These are phyloP conservation scores for Forsythia suspensa DNA, from an alignment of 257 asterid genomes.

Conservation along the genomic window DNA sequence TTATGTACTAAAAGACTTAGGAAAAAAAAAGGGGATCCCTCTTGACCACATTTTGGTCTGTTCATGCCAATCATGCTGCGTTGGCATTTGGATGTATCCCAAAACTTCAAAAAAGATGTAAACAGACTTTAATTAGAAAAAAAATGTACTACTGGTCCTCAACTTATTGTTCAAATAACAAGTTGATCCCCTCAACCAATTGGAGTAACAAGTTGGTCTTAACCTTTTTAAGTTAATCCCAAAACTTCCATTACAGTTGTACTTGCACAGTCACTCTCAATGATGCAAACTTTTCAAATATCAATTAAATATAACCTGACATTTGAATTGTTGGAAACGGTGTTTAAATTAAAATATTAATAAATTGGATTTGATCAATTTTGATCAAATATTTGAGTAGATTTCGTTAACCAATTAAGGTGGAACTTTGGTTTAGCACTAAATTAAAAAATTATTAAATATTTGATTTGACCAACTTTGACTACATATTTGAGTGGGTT, in stretches of 20 bases:
- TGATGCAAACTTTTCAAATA: neutral
- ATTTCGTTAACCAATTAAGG: too few relatives aligned
- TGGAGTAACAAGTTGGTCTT: neutral
- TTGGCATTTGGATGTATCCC: slow-evolving; percentile 18
- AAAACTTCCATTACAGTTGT: neutral
- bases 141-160: neutral
- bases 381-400: too few relatives aligned
- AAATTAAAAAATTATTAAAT: too few relatives aligned
- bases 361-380: too few relatives aligned
- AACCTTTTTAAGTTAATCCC: too few relatives aligned
- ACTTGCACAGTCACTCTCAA: neutral
- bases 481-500: too few relatives aligned
- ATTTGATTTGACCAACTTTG: too few relatives aligned
- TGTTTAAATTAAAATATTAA: too few relatives aligned
- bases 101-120: neutral
- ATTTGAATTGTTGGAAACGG: too few relatives aligned
- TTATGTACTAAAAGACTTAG: too few relatives aligned
- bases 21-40: neutral
- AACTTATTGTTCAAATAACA: neutral
- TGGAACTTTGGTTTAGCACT: too few relatives aligned
- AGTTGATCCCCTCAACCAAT: neutral
- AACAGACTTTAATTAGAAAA: neutral
- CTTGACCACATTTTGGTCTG: slow-evolving; percentile 14
- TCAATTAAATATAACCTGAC: too few relatives aligned
- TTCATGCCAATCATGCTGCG: neutral